Evolutionary conservation across 1,284 basidiomycete genomes (phyloP).

Genomic region (Afroboletus lepidellus): DNA sequence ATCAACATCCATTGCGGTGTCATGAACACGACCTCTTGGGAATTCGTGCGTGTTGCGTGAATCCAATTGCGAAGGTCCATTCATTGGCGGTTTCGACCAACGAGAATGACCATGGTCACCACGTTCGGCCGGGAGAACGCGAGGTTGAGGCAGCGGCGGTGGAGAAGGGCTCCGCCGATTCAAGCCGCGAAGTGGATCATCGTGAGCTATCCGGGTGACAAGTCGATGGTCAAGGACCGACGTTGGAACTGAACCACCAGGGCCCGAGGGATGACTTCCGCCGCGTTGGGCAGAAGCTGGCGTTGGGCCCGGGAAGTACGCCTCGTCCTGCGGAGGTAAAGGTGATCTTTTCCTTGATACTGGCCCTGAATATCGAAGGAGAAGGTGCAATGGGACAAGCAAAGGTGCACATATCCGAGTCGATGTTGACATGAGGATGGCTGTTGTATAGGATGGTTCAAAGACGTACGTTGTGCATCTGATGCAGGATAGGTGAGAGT

Average conservation of each 20-base stretch:
- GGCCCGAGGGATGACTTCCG: conserved; percentile 4
- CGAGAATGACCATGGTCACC: conserved; percentile 21
- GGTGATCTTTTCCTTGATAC: conserved; percentile 35
- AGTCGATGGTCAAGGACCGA: conserved; percentile 8
- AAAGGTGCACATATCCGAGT: conserved; percentile 22
- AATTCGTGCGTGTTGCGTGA: conserved; percentile 19
- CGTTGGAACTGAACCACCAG: not conserved
- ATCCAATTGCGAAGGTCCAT: conserved; percentile 15
- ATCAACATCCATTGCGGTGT: conserved; percentile 32
- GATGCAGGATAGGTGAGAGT: conserved; percentile 18
- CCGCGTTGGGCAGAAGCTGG: conserved; percentile 15
- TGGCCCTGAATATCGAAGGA: conserved; percentile 23
- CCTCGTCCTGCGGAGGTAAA: conserved; percentile 38
- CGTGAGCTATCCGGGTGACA: not conserved
- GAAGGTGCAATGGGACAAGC: conserved; percentile 12
- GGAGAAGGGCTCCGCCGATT: conserved; percentile 17
- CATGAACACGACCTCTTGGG: conserved; percentile 22
- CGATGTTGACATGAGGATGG: conserved; percentile 33
- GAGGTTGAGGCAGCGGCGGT: conserved; percentile 2
- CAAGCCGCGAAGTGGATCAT: conserved; percentile 7
- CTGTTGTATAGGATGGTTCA: conserved; percentile 33
- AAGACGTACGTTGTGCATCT: conserved; percentile 44
- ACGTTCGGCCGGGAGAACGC: conserved; percentile 11
- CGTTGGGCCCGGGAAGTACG: conserved; percentile 33
- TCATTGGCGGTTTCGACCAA: conserved; percentile 17